A percentile compares a stretch with the other conserved stretches of the same genome.
phyloP scores from a whole-genome alignment of 306 rosid species.

The Rosa persica region DNA sequence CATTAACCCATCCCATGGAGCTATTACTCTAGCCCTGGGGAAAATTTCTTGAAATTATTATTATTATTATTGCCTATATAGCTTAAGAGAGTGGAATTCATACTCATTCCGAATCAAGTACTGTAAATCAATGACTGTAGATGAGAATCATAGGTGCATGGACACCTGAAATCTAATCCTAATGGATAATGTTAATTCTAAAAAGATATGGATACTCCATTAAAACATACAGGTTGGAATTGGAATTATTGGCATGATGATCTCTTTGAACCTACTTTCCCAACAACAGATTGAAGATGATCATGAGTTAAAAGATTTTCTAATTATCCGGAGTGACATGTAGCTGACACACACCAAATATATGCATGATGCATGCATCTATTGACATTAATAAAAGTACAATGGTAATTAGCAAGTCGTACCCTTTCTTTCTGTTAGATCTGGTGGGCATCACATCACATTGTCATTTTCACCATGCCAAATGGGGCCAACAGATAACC shows the following conservation, averaged over 20 bases:
- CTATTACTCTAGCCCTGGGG: background rate
- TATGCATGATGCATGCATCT: background rate
- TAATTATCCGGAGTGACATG: too few relatives aligned
- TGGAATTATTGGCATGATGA: background rate
- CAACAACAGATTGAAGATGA: constrained; percentile 3
- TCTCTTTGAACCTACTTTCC: background rate
- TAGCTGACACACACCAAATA: background rate
- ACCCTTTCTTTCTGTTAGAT: constrained; percentile 39
- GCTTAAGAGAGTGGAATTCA: background rate
- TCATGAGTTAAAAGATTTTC: background rate
- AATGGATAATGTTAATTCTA: background rate
- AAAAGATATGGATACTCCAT: background rate
- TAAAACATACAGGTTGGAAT: background rate
- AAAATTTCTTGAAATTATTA: too few relatives aligned
- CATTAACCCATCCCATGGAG: background rate
- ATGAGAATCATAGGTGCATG: background rate
- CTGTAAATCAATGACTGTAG: background rate
- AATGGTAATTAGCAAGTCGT: constrained; percentile 29
- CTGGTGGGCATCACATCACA: constrained; percentile 28
- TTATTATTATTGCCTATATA: too few relatives aligned
- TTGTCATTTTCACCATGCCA: constrained; percentile 26
- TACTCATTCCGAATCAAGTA: background rate
- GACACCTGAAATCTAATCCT: background rate
- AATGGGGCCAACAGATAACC: constrained; percentile 21
- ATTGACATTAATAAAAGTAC: background rate